Conservation (phyloP, 1,284 basidiomycete genomes). For the Irpex sp. region DNA sequence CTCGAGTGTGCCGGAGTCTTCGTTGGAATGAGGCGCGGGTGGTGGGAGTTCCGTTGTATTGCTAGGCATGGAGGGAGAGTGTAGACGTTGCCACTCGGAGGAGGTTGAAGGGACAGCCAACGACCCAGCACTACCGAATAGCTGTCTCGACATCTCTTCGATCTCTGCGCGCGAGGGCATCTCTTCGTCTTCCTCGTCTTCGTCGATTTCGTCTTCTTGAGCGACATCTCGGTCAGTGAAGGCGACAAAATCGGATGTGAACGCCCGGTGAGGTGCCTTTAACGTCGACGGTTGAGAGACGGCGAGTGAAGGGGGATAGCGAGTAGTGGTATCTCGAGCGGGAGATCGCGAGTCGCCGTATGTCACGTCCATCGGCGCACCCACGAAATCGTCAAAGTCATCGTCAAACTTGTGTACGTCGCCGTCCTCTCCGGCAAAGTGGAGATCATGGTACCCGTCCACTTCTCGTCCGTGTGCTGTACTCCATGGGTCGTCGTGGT, state of each 20-base stretch:
- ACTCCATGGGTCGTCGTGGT: constrained; percentile 19
- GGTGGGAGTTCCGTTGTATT: neutral
- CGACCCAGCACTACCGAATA: constrained; percentile 40
- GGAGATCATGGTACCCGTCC: constrained; percentile 3
- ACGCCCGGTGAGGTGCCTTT: neutral
- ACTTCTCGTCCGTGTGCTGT: constrained; percentile 10
- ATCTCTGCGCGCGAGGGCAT: constrained; percentile 51
- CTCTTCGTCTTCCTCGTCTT: constrained; percentile 27
- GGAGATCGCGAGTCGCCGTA: constrained; percentile 12
- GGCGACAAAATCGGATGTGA: neutral
- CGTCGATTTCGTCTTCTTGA: constrained; percentile 20
- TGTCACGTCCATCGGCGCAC: constrained; percentile 22
- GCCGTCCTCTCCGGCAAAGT: neutral
- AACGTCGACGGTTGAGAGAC: neutral
- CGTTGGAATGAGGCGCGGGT: neutral
- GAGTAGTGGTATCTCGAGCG: neutral
- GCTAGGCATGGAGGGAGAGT: neutral
- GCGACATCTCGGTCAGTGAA: constrained; percentile 12
- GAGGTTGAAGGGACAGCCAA: neutral
- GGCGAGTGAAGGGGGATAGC: neutral
- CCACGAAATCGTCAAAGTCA: constrained; percentile 70
- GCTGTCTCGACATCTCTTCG: constrained; percentile 42
- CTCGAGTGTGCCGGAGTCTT: no score
- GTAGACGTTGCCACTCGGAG: neutral
- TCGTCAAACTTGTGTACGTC: constrained; percentile 54